Evolutionary conservation across 441 rosid genomes (phyloP), one percentile per base, ranked within the genome.

Genomic region (Mallotus repandus): DNA sequence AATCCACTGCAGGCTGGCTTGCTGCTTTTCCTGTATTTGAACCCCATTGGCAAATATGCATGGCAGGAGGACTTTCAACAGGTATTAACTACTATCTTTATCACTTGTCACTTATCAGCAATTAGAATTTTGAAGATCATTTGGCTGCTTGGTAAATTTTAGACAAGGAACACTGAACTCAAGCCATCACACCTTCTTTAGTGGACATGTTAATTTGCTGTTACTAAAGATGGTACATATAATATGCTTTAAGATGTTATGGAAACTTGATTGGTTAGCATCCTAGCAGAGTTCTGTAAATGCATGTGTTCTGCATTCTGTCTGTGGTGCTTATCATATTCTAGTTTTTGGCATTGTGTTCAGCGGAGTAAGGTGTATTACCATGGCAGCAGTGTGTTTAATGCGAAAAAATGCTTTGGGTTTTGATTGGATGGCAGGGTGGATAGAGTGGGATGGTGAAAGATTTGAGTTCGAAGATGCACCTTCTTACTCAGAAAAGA

Each of bases 391-490:
- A 16, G 7, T 14, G 43, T 19, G 68, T 38, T 35, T 41, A 55
- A 21, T 43, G 38, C 50, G 38, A 62, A 45, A 68, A 78, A 58
- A 60, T 66, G 22, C 64, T 45, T 75, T 46, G 29, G 29, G 29
- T 66, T 80, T 74, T 67, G 64, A 53, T 64, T 74, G 71, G 45
- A 73, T 71, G 70, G 50, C 89, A 95, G 98, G 99, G 71, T 95
- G 99, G 99, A 95, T 95, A 76, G 99, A 95, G 76, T 93, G 99
- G 98, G 99, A 83, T 70, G 97, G 86, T 78, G 91, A 95, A 83
- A 86, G 91, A 83, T 95, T 84, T 77, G 98, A 95, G 80, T 95
- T 93, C 74, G 70, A 84, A 66, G 88, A 95, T 80, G 98, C 97
- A 53, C 99, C 98, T 81, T 95, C 99, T 15, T 95, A 95, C 74